Conservation (phyloP, 441 rosid genomes). For the Syzygium syzygioides region DNA sequence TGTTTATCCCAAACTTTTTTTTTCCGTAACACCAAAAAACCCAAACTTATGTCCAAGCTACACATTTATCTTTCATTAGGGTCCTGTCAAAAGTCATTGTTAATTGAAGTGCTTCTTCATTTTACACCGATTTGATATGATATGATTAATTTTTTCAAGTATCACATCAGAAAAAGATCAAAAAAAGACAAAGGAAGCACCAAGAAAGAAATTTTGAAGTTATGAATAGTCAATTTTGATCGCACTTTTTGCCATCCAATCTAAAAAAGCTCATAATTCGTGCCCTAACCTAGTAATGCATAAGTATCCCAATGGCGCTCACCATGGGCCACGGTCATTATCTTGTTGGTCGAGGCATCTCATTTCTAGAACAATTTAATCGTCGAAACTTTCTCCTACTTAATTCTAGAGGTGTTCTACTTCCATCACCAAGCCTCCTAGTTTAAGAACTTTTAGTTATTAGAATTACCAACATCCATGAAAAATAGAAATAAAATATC, state of each 20-base stretch:
- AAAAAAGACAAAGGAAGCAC: not conserved
- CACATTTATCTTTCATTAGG: not conserved
- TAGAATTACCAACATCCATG: not conserved
- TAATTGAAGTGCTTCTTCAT: no score
- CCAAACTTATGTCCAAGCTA: no score
- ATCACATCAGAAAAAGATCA: not conserved
- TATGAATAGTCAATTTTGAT: not conserved
- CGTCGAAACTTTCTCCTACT: no score
- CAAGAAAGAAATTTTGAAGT: not conserved
- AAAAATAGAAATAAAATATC: no score
- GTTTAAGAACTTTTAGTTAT: no score
- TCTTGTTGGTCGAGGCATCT: not conserved
- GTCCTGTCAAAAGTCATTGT: no score
- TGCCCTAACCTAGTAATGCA: not conserved
- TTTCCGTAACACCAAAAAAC: no score
- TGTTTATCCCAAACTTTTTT: not conserved
- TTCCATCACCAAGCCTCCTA: no score
- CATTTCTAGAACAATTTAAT: not conserved
- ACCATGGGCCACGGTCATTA: not conserved
- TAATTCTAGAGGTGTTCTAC: not conserved
- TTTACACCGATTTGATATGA: no score
- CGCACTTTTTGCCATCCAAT: not conserved
- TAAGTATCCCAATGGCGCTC: not conserved
- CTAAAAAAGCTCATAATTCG: not conserved
- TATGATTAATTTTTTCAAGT: no score